Percentiles rank a stretch among this genome's conserved stretches.
phyloP scores from a whole-genome alignment of 495 filamentous ascomycete species.

The Chaetomium cochliodes region DNA sequence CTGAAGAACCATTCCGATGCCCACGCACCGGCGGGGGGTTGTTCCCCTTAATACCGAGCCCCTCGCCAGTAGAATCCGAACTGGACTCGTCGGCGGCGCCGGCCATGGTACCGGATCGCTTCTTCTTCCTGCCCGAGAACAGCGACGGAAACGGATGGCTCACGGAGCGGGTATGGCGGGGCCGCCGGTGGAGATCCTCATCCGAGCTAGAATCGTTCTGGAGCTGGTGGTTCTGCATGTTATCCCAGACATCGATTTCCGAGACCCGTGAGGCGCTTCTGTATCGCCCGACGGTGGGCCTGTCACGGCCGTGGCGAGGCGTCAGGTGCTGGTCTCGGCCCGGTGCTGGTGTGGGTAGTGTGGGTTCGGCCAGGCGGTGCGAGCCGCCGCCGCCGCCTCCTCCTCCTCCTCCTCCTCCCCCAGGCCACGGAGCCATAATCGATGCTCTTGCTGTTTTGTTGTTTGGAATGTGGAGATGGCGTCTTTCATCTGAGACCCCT shows the following conservation, averaged over 20 bases:
- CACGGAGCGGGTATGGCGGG: slow-evolving; percentile 64
- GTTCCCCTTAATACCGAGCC: slow-evolving; percentile 12
- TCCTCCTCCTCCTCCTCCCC: slow-evolving; percentile 12
- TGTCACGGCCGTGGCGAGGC: slow-evolving; percentile 12
- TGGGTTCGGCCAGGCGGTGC: slow-evolving; percentile 20
- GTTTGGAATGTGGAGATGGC: background rate
- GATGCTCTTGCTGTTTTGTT: slow-evolving; percentile 6
- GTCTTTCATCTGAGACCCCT: background rate
- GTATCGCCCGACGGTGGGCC: slow-evolving; percentile 29
- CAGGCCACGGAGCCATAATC: slow-evolving; percentile 32
- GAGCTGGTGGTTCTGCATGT: slow-evolving; percentile 24
- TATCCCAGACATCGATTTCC: slow-evolving; percentile 29
- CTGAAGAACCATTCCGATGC: slow-evolving; percentile 30
- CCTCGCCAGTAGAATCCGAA: slow-evolving; percentile 32
- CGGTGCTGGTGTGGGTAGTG: background rate
- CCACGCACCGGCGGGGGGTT: slow-evolving; percentile 25
- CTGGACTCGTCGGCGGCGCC: slow-evolving; percentile 29
- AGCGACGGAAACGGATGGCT: slow-evolving; percentile 73
- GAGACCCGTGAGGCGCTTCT: slow-evolving; percentile 22
- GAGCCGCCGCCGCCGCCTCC: slow-evolving; percentile 17
- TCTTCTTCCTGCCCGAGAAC: slow-evolving; percentile 60
- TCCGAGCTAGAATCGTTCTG: slow-evolving; percentile 46
- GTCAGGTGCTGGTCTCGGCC: slow-evolving; percentile 11
- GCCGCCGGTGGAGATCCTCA: slow-evolving; percentile 40
- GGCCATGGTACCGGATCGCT: slow-evolving; percentile 35